Evolutionary conservation across 2,329 filamentous ascomycete genomes (phyloP).

Genomic region (Arachnomyces sp.): DNA sequence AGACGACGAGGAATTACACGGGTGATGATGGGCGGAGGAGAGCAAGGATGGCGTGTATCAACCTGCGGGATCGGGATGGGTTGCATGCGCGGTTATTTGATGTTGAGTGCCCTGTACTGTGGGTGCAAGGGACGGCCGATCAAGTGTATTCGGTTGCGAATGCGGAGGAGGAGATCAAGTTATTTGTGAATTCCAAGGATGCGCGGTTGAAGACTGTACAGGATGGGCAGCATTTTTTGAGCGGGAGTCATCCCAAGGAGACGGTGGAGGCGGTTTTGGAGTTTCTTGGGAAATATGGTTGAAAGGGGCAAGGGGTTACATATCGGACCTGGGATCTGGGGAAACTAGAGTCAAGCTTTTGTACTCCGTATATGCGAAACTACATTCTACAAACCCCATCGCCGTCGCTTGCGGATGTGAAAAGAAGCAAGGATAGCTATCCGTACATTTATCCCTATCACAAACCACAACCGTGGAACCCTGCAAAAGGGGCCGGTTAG

Average conservation of each 20-base stretch:
- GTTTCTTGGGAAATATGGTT: conserved; percentile 22
- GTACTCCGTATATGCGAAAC: too few species aligned
- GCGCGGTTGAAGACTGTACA: conserved; percentile 38
- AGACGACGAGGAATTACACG: conserved; percentile 39
- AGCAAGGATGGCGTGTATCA: conserved; percentile 44
- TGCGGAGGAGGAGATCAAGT: conserved; percentile 41
- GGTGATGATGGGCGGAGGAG: conserved; percentile 44
- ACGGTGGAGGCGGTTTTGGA: conserved; percentile 38
- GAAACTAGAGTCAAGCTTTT: too few species aligned
- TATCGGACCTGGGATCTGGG: too few species aligned
- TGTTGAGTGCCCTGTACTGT: conserved; percentile 44
- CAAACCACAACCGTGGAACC: too few species aligned
- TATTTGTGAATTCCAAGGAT: conserved; percentile 39
- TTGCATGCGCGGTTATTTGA: conserved; percentile 40
- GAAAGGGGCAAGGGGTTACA: too few species aligned
- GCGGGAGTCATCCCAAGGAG: conserved; percentile 38
- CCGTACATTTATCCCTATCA: too few species aligned
- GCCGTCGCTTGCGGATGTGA: too few species aligned
- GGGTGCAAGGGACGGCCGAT: conserved; percentile 41
- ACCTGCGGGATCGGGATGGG: conserved; percentile 42
- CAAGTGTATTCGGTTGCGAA: conserved; percentile 36
- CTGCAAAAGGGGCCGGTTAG: too few species aligned
- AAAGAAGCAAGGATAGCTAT: too few species aligned
- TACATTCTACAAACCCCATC: too few species aligned
- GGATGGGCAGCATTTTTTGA: conserved; percentile 45